Percentiles rank a stretch among this genome's conserved stretches.
phyloP scores from a whole-genome alignment of 202 grass and related monocot genomes.

The Cymbopogon flexuosus region DNA sequence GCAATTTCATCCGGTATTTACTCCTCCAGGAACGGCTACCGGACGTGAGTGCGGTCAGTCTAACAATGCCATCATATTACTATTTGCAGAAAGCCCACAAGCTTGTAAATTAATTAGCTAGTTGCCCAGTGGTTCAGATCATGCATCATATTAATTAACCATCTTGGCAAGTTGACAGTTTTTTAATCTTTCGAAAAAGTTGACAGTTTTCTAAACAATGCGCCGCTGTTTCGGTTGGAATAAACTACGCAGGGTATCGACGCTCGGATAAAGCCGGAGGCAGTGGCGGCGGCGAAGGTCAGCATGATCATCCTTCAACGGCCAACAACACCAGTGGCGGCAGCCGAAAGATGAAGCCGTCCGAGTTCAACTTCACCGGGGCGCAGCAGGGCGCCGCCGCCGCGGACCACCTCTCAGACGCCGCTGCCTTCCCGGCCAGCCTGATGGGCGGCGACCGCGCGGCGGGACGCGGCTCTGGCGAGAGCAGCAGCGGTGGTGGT shows the following conservation, averaged over 20 bases:
- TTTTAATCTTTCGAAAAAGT: not conserved
- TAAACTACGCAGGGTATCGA: constrained; percentile 36
- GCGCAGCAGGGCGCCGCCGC: not conserved
- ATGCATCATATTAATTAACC: not conserved
- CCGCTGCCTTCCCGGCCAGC: constrained; percentile 14
- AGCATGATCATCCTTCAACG: not conserved
- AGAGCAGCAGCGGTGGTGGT: constrained; percentile 4
- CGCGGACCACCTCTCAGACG: constrained; percentile 11
- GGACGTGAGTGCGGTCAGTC: too few relatives aligned
- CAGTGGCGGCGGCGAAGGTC: constrained; percentile 18
- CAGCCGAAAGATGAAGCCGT: constrained; percentile 38
- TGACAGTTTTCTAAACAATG: not conserved
- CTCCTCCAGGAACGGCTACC: too few relatives aligned
- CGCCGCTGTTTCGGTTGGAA: not conserved
- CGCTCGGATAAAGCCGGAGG: constrained; percentile 23
- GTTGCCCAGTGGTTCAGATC: not conserved
- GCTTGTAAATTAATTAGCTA: not conserved
- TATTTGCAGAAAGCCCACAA: not conserved
- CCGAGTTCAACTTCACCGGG: constrained; percentile 39
- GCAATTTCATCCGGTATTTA: too few relatives aligned
- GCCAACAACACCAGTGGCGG: not conserved
- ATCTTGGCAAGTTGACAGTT: not conserved
- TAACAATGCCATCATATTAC: not conserved
- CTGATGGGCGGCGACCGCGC: constrained; percentile 17
- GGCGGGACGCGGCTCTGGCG: not conserved